Conservation (phyloP, 495 filamentous ascomycete genomes). For the Haplographium delicatum region DNA sequence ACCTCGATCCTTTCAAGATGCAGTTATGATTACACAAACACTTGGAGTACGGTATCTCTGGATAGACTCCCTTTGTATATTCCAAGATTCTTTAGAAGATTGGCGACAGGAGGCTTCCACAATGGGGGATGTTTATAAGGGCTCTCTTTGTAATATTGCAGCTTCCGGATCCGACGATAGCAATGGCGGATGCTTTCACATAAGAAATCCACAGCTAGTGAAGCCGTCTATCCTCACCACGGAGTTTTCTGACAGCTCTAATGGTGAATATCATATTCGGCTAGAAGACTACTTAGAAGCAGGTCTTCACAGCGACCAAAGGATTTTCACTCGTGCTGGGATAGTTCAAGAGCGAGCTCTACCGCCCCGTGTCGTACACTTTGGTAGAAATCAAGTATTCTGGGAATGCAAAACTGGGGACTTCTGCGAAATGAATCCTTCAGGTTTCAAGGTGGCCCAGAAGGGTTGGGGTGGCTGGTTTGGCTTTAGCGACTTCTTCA, state of each 20-base stretch:
- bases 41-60: slow-evolving; percentile 5
- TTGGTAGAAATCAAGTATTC: slow-evolving; percentile 3
- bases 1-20: not conserved
- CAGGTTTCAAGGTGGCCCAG: not conserved
- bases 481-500: not conserved
- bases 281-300: not conserved
- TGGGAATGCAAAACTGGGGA: slow-evolving; percentile 6
- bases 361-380: slow-evolving; percentile 5
- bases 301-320: not conserved
- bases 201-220: not conserved
- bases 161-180: slow-evolving; percentile 16
- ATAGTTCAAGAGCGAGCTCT: slow-evolving; percentile 4
- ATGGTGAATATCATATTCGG: not conserved
- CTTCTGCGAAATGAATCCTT: not conserved
- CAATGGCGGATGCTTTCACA: slow-evolving; percentile 1
- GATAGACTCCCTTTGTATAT: slow-evolving; percentile 7
- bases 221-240: not conserved
- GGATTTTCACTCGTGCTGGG: slow-evolving; percentile 1
- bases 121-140: slow-evolving; percentile 2
- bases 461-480: not conserved
- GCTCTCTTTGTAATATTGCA: slow-evolving; percentile 17
- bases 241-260: not conserved
- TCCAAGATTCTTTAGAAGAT: slow-evolving; percentile 11
- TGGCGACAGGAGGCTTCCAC: slow-evolving; percentile 4
- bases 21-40: slow-evolving; percentile 2